A percentile compares a stretch with the other conserved stretches of the same genome.
Evolutionary conservation across 2,329 filamentous ascomycete species (phyloP).

Genomic region (Ramularia endophylla): DNA sequence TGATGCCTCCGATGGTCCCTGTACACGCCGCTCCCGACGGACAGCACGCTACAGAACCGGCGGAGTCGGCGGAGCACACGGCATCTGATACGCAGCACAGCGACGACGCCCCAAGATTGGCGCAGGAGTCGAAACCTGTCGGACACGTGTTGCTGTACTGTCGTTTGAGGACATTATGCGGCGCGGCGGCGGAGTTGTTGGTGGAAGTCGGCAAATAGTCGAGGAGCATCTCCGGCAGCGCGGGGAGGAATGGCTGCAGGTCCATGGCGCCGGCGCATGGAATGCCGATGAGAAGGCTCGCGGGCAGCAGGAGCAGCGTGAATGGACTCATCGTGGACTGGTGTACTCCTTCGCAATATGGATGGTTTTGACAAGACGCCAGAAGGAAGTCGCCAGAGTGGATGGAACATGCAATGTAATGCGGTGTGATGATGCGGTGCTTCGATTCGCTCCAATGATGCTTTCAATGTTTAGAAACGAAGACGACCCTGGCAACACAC

Average conservation of each 20-base stretch:
- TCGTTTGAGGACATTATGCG: slow-evolving; percentile 29
- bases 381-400: too few species aligned
- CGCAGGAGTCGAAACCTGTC: slow-evolving; percentile 47
- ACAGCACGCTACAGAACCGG: slow-evolving; percentile 57
- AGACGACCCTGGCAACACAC: too few species aligned
- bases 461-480: too few species aligned
- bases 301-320: slow-evolving; percentile 13
- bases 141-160: slow-evolving; percentile 41
- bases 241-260: slow-evolving; percentile 26
- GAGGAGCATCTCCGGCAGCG: slow-evolving; percentile 21
- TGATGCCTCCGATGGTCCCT: slow-evolving; percentile 42
- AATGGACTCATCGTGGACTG: slow-evolving; percentile 15
- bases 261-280: slow-evolving; percentile 25
- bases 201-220: slow-evolving; percentile 17
- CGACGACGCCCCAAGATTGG: slow-evolving; percentile 45
- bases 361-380: too few species aligned
- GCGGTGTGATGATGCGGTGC: too few species aligned
- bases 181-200: slow-evolving; percentile 15
- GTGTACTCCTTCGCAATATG: too few species aligned
- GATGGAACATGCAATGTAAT: too few species aligned
- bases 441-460: too few species aligned
- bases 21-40: slow-evolving; percentile 53
- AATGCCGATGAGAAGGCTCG: slow-evolving; percentile 17
- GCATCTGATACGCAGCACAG: slow-evolving; percentile 52
- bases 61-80: slow-evolving; percentile 51